These are phyloP conservation scores for Asterionellopsis glacialis DNA, from an alignment of 108 stramenopile species.

Conservation along the genomic window DNA sequence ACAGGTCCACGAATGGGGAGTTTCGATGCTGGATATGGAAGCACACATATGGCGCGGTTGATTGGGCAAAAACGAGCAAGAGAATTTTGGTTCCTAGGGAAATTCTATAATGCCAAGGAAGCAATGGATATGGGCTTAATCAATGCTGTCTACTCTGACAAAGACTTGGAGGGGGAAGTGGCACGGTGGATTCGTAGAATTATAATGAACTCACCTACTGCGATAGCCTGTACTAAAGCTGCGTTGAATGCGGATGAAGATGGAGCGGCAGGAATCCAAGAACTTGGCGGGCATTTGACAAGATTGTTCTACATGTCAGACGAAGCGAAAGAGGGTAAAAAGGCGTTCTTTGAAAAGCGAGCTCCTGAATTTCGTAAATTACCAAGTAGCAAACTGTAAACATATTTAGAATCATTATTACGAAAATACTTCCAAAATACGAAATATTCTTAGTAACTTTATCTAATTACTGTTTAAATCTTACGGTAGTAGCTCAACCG, in stretches of 20 bases:
- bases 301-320: constrained; percentile 88
- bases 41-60: constrained; percentile 76
- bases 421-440: no score
- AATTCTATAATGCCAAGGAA: constrained; percentile 81
- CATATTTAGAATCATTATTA: no score
- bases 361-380: constrained; percentile 65
- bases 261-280: constrained; percentile 86
- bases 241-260: constrained; percentile 94
- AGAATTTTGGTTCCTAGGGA: constrained; percentile 91
- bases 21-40: constrained; percentile 95
- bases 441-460: no score
- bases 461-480: no score
- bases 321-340: constrained; percentile 88
- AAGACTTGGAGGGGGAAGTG: constrained; percentile 75
- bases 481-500: no score
- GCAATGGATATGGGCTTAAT: constrained; percentile 88
- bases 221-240: constrained; percentile 86
- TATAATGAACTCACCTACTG: constrained; percentile 82
- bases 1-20: constrained; percentile 90
- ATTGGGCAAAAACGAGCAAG: constrained; percentile 93
- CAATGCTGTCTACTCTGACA: constrained; percentile 66
- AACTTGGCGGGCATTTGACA: constrained; percentile 91
- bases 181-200: constrained; percentile 91
- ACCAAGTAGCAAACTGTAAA: no score
- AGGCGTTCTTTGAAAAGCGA: constrained; percentile 88